Evolutionary conservation across 495 filamentous ascomycete genomes (phyloP), one percentile per base, ranked within the genome.

Genomic region (Daldinia loculata): DNA sequence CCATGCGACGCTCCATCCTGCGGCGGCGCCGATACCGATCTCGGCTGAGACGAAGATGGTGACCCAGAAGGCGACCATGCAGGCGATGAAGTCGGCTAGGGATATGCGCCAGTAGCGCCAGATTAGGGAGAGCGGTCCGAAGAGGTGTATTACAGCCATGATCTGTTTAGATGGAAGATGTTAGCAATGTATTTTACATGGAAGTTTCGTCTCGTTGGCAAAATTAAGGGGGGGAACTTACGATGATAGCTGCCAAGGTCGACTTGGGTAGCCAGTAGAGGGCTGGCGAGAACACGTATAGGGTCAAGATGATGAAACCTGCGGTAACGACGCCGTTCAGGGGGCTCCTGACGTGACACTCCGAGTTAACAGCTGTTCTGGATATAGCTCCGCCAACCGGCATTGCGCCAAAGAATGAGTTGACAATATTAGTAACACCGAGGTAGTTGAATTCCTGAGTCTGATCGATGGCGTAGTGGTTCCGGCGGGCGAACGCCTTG

Each of bases 211-310:
- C 7, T 36, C 2, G 9, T 12, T 15, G 6, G 7, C 6, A 38
- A 7, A 19, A 11, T 2, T 1, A 26, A 30, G 12, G 38, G 38
- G 14, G 4, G 7, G 24, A 64, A 64, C 75, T 69, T 69, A 77
- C 75, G 48, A 83, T 82, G 59, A 82, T 84, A 17, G 84, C 84
- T 0, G 83, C 75, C 8, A 85, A 75, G 0, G 81, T 85, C 0
- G 83, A 71, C 48, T 83, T 83, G n/a, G 84, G 84, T 48, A 85
- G 80, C 84, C 84, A 86, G 71, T 82, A 86, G 0, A 86, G 75
- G 0, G 82, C 81, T 14, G 77, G 79, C 2, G 81, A 82, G 22
- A 86, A 81, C 61, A 82, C 80, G 61, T 81, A 85, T 43, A 85
- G 80, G 45, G 79, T 83, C 19, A 85, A 45, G 27, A 86, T 76